Conservation (phyloP, 2,329 filamentous ascomycete species). For the Phyllosticta ampelicida region DNA sequence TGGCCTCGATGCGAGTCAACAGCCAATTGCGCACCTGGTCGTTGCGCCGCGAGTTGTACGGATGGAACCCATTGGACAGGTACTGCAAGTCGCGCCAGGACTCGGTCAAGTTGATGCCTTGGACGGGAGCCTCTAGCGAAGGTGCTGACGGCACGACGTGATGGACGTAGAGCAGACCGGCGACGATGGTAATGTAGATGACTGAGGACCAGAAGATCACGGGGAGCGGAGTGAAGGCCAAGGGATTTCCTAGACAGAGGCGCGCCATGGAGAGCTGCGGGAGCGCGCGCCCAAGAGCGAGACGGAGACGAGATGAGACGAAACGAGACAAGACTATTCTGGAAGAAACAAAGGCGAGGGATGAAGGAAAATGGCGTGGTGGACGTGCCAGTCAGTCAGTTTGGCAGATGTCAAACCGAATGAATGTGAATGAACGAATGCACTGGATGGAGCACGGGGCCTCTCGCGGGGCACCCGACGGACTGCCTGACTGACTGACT, state of each 20-base stretch:
- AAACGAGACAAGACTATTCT: not conserved
- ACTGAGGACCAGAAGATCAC: slow-evolving; percentile 70
- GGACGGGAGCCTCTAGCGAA: slow-evolving; percentile 25
- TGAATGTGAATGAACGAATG: no score
- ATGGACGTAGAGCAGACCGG: slow-evolving; percentile 62
- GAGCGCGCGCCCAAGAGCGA: not conserved
- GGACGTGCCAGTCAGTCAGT: no score
- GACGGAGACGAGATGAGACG: not conserved
- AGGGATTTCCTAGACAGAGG: slow-evolving; percentile 27
- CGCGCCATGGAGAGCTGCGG: not conserved
- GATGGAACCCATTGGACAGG: slow-evolving; percentile 68
- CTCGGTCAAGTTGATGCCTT: slow-evolving; percentile 69
- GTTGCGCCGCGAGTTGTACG: slow-evolving; percentile 78
- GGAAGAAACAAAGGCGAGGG: not conserved
- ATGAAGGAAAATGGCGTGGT: no score
- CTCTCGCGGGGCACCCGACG: not conserved
- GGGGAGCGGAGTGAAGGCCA: slow-evolving; percentile 69
- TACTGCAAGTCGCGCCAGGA: slow-evolving; percentile 76
- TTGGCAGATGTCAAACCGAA: no score
- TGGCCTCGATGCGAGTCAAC: slow-evolving; percentile 57
- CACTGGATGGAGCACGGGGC: not conserved
- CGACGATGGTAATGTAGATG: slow-evolving; percentile 67
- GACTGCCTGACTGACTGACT: not conserved
- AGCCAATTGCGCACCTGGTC: slow-evolving; percentile 71
- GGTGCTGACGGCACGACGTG: slow-evolving; percentile 54